Conservation (phyloP, 2,329 filamentous ascomycete genomes). For the Zopfia rhizophila region DNA sequence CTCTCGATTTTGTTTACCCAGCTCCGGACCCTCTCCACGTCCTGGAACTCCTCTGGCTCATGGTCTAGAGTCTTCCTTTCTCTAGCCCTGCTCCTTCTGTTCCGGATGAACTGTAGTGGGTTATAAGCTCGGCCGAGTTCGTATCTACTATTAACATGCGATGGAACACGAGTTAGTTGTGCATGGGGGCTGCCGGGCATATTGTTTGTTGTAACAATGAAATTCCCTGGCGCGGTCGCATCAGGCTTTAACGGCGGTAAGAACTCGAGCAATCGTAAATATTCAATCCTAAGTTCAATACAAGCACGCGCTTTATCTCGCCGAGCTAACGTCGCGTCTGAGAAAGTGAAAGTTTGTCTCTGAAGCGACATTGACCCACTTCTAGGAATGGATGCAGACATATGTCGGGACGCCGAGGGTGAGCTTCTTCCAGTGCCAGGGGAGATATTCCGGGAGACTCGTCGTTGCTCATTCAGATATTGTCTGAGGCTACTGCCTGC, state of each 20-base stretch:
- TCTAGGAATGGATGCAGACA: slow-evolving; percentile 38
- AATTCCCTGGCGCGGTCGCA: slow-evolving; percentile 54
- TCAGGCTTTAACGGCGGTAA: slow-evolving; percentile 76
- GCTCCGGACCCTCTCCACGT: slow-evolving; percentile 74
- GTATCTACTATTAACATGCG: slow-evolving; percentile 49
- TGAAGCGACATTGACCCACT: slow-evolving; percentile 36
- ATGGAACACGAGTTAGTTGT: slow-evolving; percentile 50
- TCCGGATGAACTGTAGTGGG: slow-evolving; percentile 90
- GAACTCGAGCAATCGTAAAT: slow-evolving; percentile 80
- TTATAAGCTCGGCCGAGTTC: slow-evolving; percentile 81
- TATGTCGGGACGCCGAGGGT: slow-evolving; percentile 36
- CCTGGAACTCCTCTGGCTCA: slow-evolving; percentile 78
- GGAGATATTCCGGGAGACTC: slow-evolving; percentile 69
- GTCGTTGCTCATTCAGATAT: slow-evolving; percentile 77
- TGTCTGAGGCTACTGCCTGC: slow-evolving; percentile 70
- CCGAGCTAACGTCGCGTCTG: slow-evolving; percentile 80
- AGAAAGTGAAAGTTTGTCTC: slow-evolving; percentile 70
- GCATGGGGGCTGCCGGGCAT: slow-evolving; percentile 54
- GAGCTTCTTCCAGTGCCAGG: slow-evolving; percentile 60
- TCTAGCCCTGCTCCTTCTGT: slow-evolving; percentile 83
- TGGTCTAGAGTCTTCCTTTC: slow-evolving; percentile 80
- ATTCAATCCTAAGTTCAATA: slow-evolving; percentile 86
- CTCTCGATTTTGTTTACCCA: slow-evolving; percentile 80
- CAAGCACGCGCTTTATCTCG: slow-evolving; percentile 86
- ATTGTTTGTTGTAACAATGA: slow-evolving; percentile 50